Conservation (phyloP, 2,329 filamentous ascomycete species). For the Bretziella fagacearum region DNA sequence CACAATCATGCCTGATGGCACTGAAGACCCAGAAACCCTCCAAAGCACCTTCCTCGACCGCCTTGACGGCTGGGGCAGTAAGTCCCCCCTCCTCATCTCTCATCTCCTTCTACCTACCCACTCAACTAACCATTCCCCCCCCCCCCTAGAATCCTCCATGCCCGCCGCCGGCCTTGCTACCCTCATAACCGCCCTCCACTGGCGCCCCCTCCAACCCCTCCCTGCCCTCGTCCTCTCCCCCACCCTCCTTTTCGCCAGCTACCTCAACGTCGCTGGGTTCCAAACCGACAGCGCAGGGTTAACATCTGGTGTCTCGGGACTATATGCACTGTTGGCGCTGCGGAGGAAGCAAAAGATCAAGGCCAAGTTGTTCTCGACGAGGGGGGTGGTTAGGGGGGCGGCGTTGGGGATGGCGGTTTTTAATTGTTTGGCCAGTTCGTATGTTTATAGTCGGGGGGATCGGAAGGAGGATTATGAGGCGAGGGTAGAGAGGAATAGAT, state of each 20-base stretch:
- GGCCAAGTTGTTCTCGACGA: conserved; percentile 26
- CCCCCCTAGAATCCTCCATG: conserved; percentile 32
- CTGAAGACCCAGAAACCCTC: conserved; percentile 1
- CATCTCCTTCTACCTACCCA: not conserved
- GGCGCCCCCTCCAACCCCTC: conserved; percentile 36
- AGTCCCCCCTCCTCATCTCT: conserved; percentile 19
- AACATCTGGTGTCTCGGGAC: conserved; percentile 37
- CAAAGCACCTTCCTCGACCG: conserved; percentile 19
- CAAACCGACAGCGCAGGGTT: conserved; percentile 39
- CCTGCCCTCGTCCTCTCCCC: conserved; percentile 31
- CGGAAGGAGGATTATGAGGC: conserved; percentile 32
- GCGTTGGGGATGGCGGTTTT: conserved; percentile 33
- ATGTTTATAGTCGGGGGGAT: conserved; percentile 35
- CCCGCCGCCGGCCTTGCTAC: conserved; percentile 39
- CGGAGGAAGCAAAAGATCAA: conserved; percentile 28
- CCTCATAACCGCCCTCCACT: conserved; percentile 38
- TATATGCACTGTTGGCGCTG: conserved; percentile 39
- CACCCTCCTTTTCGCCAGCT: conserved; percentile 37
- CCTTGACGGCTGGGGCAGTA: conserved; percentile 34
- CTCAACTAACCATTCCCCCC: conserved; percentile 15
- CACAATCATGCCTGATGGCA: conserved; percentile 5
- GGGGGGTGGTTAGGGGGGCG: conserved; percentile 33
- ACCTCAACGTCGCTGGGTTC: conserved; percentile 43
- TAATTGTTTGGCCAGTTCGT: conserved; percentile 34
- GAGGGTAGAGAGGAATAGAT: conserved; percentile 33